A percentile compares a stretch with the other conserved stretches of the same genome.
phyloP scores from a whole-genome alignment of 441 rosid species.

The Gossypium aridum region DNA sequence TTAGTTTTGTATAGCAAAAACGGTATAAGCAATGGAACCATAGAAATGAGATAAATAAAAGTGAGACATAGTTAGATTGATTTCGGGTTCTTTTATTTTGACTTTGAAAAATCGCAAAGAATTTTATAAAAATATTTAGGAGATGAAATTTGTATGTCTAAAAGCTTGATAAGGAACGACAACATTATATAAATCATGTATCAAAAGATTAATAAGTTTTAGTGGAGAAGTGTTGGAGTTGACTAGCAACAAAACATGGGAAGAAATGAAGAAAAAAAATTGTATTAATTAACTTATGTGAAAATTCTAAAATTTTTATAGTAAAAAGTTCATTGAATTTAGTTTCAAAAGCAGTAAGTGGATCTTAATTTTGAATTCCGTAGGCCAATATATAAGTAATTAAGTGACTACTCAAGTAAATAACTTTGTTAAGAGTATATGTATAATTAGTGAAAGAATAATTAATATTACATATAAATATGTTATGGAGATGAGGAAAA shows the following conservation, averaged over 20 bases:
- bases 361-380: no score
- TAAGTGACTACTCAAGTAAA: neutral
- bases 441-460: neutral
- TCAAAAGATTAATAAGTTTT: neutral
- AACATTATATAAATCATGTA: neutral
- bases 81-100: neutral
- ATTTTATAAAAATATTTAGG: neutral
- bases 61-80: neutral
- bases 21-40: neutral
- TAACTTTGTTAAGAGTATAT: neutral
- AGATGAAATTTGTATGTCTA: neutral
- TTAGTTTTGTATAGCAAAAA: no score
- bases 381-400: no score
- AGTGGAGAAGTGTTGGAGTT: neutral
- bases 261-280: neutral
- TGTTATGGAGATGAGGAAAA: neutral
- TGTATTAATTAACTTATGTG: no score
- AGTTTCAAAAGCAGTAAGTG: no score
- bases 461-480: no score
- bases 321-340: no score
- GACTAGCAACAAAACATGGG: neutral
- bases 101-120: no score
- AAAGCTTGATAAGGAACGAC: neutral
- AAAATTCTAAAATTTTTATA: no score
- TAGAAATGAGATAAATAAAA: neutral